Conservation (phyloP, 805 yeast species). For the Saccharomycopsis sp. region DNA sequence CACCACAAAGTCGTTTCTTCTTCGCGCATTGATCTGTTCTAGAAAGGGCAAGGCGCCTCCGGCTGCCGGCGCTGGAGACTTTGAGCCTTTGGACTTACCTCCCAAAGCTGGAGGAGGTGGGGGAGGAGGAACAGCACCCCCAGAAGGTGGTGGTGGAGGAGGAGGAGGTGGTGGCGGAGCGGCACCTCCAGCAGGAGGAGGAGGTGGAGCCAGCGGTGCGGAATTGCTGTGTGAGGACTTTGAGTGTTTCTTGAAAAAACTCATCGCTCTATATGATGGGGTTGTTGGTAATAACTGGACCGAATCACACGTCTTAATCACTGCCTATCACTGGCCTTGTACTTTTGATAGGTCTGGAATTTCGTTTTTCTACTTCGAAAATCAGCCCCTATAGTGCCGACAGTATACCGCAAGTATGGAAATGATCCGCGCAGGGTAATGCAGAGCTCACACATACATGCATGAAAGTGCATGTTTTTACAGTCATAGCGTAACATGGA, state of each 20-base stretch:
- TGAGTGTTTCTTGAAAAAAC: slow-evolving; percentile 20
- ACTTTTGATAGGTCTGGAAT: too few species aligned
- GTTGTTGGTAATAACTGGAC: neutral
- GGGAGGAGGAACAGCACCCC: slow-evolving; percentile 19
- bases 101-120: slow-evolving; percentile 22
- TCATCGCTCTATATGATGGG: neutral
- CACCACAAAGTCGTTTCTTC: slow-evolving; percentile 46
- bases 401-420: neutral
- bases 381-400: neutral
- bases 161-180: slow-evolving; percentile 23
- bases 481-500: too few species aligned
- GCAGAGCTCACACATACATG: too few species aligned
- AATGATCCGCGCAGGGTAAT: neutral
- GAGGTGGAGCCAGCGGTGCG: slow-evolving; percentile 21
- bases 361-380: neutral
- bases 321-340: too few species aligned
- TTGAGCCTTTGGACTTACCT: slow-evolving; percentile 19
- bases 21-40: slow-evolving; percentile 49
- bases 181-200: slow-evolving; percentile 23
- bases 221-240: slow-evolving; percentile 11
- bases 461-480: too few species aligned
- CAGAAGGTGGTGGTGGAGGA: slow-evolving; percentile 4
- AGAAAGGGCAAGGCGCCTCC: slow-evolving; percentile 47
- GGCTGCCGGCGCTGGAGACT: slow-evolving; percentile 24
- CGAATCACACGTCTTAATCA: neutral